Evolutionary conservation across 169 alveolate species (phyloP).

Genomic region (Eimeria sp.): DNA sequence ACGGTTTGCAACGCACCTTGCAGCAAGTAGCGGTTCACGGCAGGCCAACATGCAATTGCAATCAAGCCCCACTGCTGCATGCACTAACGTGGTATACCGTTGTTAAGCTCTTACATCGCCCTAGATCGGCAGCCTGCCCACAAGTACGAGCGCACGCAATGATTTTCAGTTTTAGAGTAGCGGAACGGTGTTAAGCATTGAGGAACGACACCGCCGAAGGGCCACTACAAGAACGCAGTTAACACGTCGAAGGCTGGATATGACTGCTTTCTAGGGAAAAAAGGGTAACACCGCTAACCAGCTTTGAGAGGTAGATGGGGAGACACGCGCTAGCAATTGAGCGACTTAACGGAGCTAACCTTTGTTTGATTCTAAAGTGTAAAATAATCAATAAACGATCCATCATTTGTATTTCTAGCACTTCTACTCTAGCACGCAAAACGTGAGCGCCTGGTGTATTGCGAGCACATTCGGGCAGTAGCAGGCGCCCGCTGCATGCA

Average conservation of each 20-base stretch:
- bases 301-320: neutral
- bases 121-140: neutral
- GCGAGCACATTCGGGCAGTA: neutral
- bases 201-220: too few relatives aligned
- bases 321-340: neutral
- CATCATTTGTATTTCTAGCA: neutral
- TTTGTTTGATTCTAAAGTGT: neutral
- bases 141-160: neutral
- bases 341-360: neutral
- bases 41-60: too few relatives aligned
- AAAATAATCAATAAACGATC: neutral
- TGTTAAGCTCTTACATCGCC: too few relatives aligned
- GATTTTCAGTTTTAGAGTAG: neutral
- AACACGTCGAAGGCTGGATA: too few relatives aligned
- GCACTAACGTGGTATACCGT: too few relatives aligned
- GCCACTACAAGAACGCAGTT: too few relatives aligned
- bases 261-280: too few relatives aligned
- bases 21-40: too few relatives aligned
- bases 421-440: neutral
- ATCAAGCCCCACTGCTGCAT: too few relatives aligned
- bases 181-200: neutral
- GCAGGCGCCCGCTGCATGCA: constrained; percentile 18
- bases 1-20: too few relatives aligned
- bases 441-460: neutral
- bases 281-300: neutral